Percentiles rank a stretch among this genome's conserved stretches.
These are phyloP conservation scores for Sporothrix phasma DNA, from an alignment of 2,329 filamentous ascomycete species.

Conservation along the genomic window DNA sequence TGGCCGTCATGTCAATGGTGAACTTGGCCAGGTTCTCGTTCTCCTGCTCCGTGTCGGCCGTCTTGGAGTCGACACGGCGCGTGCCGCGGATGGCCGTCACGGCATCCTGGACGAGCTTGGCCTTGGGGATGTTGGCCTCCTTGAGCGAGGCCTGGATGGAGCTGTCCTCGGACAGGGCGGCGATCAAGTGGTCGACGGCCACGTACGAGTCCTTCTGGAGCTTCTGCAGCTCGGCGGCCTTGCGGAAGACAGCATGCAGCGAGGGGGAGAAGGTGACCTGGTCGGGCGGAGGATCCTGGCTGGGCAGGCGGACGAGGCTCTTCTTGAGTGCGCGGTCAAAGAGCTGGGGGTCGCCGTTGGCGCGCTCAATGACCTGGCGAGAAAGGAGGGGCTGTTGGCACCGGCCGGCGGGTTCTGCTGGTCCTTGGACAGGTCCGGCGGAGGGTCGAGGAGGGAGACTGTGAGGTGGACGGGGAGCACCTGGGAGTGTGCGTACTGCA, in stretches of 20 bases:
- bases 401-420: constrained; percentile 65
- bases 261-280: constrained; percentile 71
- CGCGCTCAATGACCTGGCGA: constrained; percentile 91
- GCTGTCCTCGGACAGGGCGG: constrained; percentile 68
- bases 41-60: constrained; percentile 83
- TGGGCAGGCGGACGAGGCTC: constrained; percentile 77
- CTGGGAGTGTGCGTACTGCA: constrained; percentile 86
- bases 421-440: constrained; percentile 67
- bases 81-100: constrained; percentile 86
- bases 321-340: constrained; percentile 90
- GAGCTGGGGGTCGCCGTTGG: constrained; percentile 82
- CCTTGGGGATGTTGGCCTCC: constrained; percentile 83
- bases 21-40: constrained; percentile 96
- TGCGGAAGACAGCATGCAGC: constrained; percentile 72
- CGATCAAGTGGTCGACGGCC: constrained; percentile 89
- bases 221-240: constrained; percentile 83
- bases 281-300: constrained; percentile 90
- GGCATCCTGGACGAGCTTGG: constrained; percentile 84
- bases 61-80: constrained; percentile 89
- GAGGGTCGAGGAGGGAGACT: constrained; percentile 67
- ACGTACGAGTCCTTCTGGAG: constrained; percentile 96
- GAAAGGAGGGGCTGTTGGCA: constrained; percentile 57
- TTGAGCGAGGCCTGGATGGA: constrained; percentile 63
- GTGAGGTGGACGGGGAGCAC: constrained; percentile 84
- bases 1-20: constrained; percentile 94